Evolutionary conservation across 148 eudicot genomes (phyloP), one percentile per base, ranked within the genome.

Genomic region (Pouteria glomerata): DNA sequence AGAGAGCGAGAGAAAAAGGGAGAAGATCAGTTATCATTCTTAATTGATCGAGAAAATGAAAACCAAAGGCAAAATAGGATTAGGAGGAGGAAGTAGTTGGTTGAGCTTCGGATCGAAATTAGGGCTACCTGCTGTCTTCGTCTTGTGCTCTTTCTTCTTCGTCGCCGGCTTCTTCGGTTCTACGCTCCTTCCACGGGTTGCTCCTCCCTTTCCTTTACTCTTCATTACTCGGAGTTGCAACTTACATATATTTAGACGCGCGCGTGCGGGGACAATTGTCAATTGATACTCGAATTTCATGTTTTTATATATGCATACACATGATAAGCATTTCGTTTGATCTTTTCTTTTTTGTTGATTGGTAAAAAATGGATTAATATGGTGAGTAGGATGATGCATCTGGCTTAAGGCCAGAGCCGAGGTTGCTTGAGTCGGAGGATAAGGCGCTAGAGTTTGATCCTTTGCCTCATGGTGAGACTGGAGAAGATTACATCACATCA

Each of bases 151-250:
- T 66, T 90, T 79, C 82, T 86, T 88, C 82, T 88, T 92, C 67
- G 74, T 92, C 61, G 82, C 88, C 76, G 98, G 98, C 16, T 87
- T 92, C 76, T 90, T 90, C 73, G 86, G 76, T 55, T 85, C 87
- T n/a, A 57, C 82, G 50, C 84, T 90, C 72, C 61, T 88, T 69
- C 87, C 82, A 73, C 90, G 88, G 83, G 81, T 82, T 3, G 62
- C 1, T 53, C n/a, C 62, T 59, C 44, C n/a, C 35, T 41, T 15
- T 34, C n/a, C 24, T 10, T 24, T 4, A 24, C 39, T 61, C 3
- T 62, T 24, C 37, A 3, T 29, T 18, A 19, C 60, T 69, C 26
- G 11, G 31, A 3, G n/a, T n/a, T n/a, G n/a, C n/a, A n/a, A n/a
- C n/a, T n/a, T n/a, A n/a, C n/a, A n/a, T n/a, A n/a, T n/a, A n/a